Conservation (phyloP, 768 basidiomycete genomes). For the Tubosaeta sp. region DNA sequence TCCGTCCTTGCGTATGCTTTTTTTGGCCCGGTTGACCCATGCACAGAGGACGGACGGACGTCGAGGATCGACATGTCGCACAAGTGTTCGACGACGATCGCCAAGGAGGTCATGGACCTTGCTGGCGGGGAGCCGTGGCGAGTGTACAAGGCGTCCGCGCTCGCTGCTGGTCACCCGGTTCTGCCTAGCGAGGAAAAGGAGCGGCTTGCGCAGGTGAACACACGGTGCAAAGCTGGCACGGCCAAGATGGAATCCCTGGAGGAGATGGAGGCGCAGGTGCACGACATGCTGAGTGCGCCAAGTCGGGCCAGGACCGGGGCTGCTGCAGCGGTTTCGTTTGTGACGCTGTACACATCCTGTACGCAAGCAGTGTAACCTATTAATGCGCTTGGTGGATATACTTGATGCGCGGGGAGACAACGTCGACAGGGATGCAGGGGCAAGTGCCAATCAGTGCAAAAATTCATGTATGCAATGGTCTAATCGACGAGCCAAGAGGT, state of each 20-base stretch:
- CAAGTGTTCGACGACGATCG: slow-evolving; percentile 67
- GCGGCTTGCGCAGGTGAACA: slow-evolving; percentile 15
- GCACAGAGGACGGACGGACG: slow-evolving; percentile 45
- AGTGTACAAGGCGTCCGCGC: slow-evolving; percentile 46
- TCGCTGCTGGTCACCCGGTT: slow-evolving; percentile 44
- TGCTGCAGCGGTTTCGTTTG: slow-evolving; percentile 8
- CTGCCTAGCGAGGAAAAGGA: slow-evolving; percentile 42
- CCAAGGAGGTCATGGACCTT: slow-evolving; percentile 65
- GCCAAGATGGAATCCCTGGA: slow-evolving; percentile 14
- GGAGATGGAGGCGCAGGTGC: slow-evolving; percentile 24
- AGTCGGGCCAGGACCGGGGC: slow-evolving; percentile 35
- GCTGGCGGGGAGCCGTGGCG: slow-evolving; percentile 61
- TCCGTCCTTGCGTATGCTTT: slow-evolving; percentile 11
- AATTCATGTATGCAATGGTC: neutral
- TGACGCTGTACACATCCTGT: too few species aligned
- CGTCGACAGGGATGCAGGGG: too few species aligned
- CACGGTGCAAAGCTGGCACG: slow-evolving; percentile 3
- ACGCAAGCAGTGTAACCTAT: too few species aligned
- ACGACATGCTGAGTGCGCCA: slow-evolving; percentile 28
- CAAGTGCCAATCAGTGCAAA: too few species aligned
- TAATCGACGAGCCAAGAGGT: slow-evolving; percentile 42
- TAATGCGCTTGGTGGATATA: too few species aligned
- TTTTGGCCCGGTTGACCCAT: neutral
- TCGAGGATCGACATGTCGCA: slow-evolving; percentile 51
- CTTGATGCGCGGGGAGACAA: too few species aligned